Conservation (phyloP, 2,329 filamentous ascomycete genomes). For the Monosporascus sp. region DNA sequence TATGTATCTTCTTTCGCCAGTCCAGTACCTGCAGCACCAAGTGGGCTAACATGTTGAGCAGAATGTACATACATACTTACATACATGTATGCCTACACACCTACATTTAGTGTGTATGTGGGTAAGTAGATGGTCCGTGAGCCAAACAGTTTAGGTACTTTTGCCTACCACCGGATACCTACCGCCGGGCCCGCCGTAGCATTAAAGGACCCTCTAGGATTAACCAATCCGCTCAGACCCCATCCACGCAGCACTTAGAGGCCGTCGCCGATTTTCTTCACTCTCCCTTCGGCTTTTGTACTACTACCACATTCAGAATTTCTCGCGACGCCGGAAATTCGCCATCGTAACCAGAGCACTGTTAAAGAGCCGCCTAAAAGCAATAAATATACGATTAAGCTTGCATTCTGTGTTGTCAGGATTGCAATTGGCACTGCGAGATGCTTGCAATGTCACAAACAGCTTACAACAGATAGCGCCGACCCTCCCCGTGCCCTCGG, state of each 20-base stretch:
- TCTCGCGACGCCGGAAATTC: neutral
- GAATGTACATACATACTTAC: too few relatives aligned
- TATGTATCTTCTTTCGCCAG: too few relatives aligned
- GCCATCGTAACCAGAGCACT: neutral
- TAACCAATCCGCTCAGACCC: neutral
- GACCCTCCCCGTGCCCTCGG: neutral
- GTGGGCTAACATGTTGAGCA: too few relatives aligned
- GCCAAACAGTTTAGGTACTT: neutral
- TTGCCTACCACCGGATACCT: neutral
- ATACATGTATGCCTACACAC: too few relatives aligned
- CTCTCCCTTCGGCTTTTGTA: neutral
- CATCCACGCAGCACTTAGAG: neutral
- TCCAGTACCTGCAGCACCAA: too few relatives aligned
- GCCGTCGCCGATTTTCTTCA: neutral
- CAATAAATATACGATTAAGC: neutral
- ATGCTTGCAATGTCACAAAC: slow-evolving; percentile 23
- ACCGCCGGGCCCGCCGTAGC: neutral
- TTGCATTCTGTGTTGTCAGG: slow-evolving; percentile 4
- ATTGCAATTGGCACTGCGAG: slow-evolving; percentile 21
- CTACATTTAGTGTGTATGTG: neutral
- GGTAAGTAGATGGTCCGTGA: neutral
- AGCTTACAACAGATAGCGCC: slow-evolving; percentile 20
- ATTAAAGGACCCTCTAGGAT: neutral
- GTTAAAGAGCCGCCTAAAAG: neutral
- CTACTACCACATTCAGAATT: neutral